Evolutionary conservation across 2,329 filamentous ascomycete genomes (phyloP).

Genomic region (Periconia digitata): DNA sequence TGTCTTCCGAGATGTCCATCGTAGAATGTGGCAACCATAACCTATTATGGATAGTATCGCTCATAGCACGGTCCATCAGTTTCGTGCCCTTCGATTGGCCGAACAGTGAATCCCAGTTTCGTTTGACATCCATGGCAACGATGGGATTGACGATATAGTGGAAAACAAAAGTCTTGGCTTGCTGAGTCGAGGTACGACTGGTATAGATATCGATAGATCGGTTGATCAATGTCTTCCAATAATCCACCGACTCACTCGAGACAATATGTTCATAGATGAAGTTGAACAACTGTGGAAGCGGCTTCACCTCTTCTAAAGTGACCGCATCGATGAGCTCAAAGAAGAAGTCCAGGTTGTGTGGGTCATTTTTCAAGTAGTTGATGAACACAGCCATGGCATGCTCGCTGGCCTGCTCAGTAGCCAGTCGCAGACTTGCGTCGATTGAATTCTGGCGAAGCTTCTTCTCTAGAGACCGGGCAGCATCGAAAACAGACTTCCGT

Average conservation of each 20-base stretch:
- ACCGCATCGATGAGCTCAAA: constrained; percentile 83
- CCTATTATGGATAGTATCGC: constrained; percentile 86
- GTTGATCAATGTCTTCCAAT: constrained; percentile 78
- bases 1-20: constrained; percentile 79
- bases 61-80: constrained; percentile 82
- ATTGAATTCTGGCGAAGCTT: constrained; percentile 71
- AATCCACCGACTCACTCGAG: constrained; percentile 79
- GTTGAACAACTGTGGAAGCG: constrained; percentile 71
- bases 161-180: constrained; percentile 89
- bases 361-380: constrained; percentile 72
- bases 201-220: constrained; percentile 88
- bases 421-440: constrained; percentile 72
- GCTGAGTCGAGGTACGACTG: constrained; percentile 75
- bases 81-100: constrained; percentile 62
- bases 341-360: constrained; percentile 77
- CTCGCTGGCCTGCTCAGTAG: constrained; percentile 85
- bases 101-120: constrained; percentile 65
- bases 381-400: constrained; percentile 85
- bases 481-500: constrained; percentile 61
- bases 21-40: constrained; percentile 86
- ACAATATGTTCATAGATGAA: constrained; percentile 88
- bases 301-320: constrained; percentile 79
- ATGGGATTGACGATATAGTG: constrained; percentile 94
- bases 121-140: constrained; percentile 92
- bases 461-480: constrained; percentile 77